Evolutionary conservation across 1,284 basidiomycete species (phyloP), one percentile per base, ranked within the genome.

Genomic region (Neolentinus lepideus): DNA sequence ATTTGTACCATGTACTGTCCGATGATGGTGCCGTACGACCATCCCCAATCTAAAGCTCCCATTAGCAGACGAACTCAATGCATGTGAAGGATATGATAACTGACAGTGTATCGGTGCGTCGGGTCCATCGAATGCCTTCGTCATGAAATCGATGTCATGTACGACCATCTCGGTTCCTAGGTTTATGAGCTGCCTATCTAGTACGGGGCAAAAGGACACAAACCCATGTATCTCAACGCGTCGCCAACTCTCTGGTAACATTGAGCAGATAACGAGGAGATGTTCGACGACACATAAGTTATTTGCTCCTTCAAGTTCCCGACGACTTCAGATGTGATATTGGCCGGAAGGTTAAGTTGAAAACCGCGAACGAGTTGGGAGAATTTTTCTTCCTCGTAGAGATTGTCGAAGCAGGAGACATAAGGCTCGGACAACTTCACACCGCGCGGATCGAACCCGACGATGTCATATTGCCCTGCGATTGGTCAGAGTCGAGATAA

Each of bases 401-500:
- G 22, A 16, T 25, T 50, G 24, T 25, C 22, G 47, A 50, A 50
- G 27, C 47, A 50, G 4, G 24, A 29, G 21, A 50, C 22, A 21
- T 29, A 29, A 6, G 47, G 47, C 47, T 50, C 47, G 3, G 47
- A 50, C 24, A 6, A 25, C 24, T 29, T 74, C 47, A 75, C 71
- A 0, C 75, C 75, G 54, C 75, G 64, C 16, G 73, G 75, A 59
- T 76, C 75, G 58, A 75, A 75, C 1, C 73, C 74, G 43, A 75
- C 58, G n/a, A 76, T 62, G 58, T 75, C 72, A 58, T 67, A 74
- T 8, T 71, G 63, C 27, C 63, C 60, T 16, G 71, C 69, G 26
- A 72, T 33, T 35, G 6, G 27, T 22, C 11, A 52, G 51, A n/a
- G n/a, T n/a, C n/a, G n/a, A n/a, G n/a, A n/a, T n/a, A n/a, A n/a